phyloP scores from a whole-genome alignment of 1,139 yeast genomes.

The Debaryomyces fabryi region DNA sequence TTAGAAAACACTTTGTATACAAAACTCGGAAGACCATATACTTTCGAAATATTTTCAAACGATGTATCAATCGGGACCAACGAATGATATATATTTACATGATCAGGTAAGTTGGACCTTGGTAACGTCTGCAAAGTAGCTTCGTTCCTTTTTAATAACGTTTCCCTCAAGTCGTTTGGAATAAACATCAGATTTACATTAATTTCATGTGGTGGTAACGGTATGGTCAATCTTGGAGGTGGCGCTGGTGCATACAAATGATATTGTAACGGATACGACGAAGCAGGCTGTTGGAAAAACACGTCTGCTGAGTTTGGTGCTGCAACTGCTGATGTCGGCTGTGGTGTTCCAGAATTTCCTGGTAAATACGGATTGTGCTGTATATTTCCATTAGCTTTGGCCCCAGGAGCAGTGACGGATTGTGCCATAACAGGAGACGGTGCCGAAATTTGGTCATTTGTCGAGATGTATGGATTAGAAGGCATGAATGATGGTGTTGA shows the following conservation, averaged over 20 bases:
- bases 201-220: slow-evolving; percentile 70
- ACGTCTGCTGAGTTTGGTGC: slow-evolving; percentile 19
- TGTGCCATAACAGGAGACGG: slow-evolving; percentile 11
- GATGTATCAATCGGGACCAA: slow-evolving; percentile 79
- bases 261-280: slow-evolving; percentile 69
- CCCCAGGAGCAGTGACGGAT: slow-evolving; percentile 11
- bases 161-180: slow-evolving; percentile 71
- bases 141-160: slow-evolving; percentile 72
- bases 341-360: slow-evolving; percentile 12
- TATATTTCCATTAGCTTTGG: slow-evolving; percentile 6
- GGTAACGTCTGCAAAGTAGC: slow-evolving; percentile 74
- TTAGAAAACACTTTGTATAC: slow-evolving; percentile 82
- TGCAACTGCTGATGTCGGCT: slow-evolving; percentile 10
- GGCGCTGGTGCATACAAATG: slow-evolving; percentile 91
- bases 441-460: slow-evolving; percentile 6
- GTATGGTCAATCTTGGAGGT: slow-evolving; percentile 67
- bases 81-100: slow-evolving; percentile 82
- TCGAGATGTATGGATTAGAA: slow-evolving; percentile 16
- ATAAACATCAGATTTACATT: slow-evolving; percentile 71
- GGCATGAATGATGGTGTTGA: slow-evolving; percentile 42
- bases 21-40: slow-evolving; percentile 64
- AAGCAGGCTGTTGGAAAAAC: slow-evolving; percentile 23
- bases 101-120: slow-evolving; percentile 66
- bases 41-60: slow-evolving; percentile 51
- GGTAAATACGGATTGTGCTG: slow-evolving; percentile 26